phyloP scores from a whole-genome alignment of 2,329 filamentous ascomycete genomes.

The Didymella exigua region DNA sequence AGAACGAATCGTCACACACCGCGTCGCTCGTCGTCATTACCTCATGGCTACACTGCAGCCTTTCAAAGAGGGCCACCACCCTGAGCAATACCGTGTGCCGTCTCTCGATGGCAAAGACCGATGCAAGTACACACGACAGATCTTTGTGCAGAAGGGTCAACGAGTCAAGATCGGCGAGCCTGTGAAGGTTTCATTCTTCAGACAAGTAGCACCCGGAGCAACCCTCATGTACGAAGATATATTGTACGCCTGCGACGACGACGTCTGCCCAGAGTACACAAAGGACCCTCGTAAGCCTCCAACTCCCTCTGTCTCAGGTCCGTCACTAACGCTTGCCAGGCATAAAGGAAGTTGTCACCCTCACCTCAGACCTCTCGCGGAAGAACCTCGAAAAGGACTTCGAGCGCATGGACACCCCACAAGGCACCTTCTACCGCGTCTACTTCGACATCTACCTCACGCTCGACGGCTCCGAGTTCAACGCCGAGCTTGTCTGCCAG shows the following conservation, averaged over 20 bases:
- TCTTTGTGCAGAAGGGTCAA: slow-evolving; percentile 98
- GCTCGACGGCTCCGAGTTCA: slow-evolving; percentile 96
- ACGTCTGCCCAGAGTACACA: slow-evolving; percentile 97
- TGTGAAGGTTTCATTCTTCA: slow-evolving; percentile 98
- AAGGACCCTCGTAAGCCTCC: slow-evolving; percentile 92
- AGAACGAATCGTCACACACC: slow-evolving; percentile 93
- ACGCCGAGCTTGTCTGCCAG: slow-evolving; percentile 97
- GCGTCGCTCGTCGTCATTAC: slow-evolving; percentile 95
- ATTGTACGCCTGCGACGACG: slow-evolving; percentile 94
- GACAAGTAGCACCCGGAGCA: slow-evolving; percentile 94
- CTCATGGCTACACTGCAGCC: slow-evolving; percentile 98
- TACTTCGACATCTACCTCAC: slow-evolving; percentile 80
- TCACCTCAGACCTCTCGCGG: slow-evolving; percentile 93
- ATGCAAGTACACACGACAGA: slow-evolving; percentile 98
- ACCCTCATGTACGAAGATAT: slow-evolving; percentile 99
- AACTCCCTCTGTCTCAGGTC: background rate
- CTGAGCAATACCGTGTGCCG: slow-evolving; percentile 95
- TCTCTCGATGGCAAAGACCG: slow-evolving; percentile 95
- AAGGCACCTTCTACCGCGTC: slow-evolving; percentile 72
- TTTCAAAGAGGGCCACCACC: slow-evolving; percentile 98
- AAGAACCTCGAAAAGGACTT: slow-evolving; percentile 99
- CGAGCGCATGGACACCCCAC: slow-evolving; percentile 97
- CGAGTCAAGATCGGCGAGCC: slow-evolving; percentile 99
- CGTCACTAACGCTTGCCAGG: slow-evolving; percentile 58
- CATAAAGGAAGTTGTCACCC: slow-evolving; percentile 98